Evolutionary conservation across 2,329 filamentous ascomycete species (phyloP), one percentile per base, ranked within the genome.

Genomic region (Colletotrichum gigasporum): DNA sequence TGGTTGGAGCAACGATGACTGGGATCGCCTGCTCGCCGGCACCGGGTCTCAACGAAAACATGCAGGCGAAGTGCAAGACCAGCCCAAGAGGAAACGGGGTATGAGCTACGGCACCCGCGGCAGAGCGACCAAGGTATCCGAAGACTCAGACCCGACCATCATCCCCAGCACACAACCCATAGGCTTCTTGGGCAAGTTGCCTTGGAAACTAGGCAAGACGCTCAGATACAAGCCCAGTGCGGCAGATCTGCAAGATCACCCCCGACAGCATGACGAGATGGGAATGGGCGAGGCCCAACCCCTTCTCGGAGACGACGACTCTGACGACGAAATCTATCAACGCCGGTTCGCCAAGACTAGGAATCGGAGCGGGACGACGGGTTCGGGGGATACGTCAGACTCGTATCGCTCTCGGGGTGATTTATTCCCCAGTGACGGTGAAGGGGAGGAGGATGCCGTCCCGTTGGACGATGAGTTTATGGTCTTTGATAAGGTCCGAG

Each of bases 401-500:
- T 97, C 94, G 5, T 89, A 91, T 68, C 91, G 94, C 71, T 97
- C 94, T 10, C 84, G 95, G 47, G 94, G 94, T 2, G 95, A 98
- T 77, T 81, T 98, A 11, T 96, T 97, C 69, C 93, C 93, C 0
- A 97, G 94, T 71, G 94, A 97, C 67, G 87, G 85, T 47, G 88
- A 90, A 71, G 93, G 94, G 55, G 93, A 96, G 67, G 94, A 97
- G 75, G 95, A 98, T 77, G 95, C 95, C 1, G 88, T 97, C n/a
- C 92, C 94, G 11, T 80, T 98, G 16, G 93, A 95, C 71, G 95
- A 97, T 73, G 94, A 97, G 72, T 96, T 98, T 70, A 92, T 94
- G 3, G 90, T 97, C 74, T 83, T 97, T 66, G 90, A 94, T 65
- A 87, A 91, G 54, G 88, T 91, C 68, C 86, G 85, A n/a, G 93